Percentiles rank a stretch among this genome's conserved stretches.
These are phyloP conservation scores for Megacollybia marginata DNA, from an alignment of 768 basidiomycete genomes.

Conservation along the genomic window DNA sequence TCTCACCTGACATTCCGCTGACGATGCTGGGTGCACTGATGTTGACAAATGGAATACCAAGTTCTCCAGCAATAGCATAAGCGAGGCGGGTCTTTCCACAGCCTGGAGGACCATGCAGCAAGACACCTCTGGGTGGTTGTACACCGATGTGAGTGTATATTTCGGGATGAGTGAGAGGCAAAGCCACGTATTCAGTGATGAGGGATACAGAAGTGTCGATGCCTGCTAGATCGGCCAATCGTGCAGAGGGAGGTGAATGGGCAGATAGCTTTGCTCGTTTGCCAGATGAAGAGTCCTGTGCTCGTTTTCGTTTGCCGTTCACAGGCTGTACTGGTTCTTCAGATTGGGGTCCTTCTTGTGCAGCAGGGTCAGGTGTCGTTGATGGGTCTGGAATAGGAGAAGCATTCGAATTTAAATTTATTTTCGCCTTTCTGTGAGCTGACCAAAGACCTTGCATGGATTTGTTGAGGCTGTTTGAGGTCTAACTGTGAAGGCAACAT, in stretches of 20 bases:
- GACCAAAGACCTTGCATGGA: slow-evolving; percentile 81
- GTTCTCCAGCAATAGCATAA: slow-evolving; percentile 92
- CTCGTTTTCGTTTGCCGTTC: slow-evolving; percentile 57
- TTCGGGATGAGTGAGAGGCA: slow-evolving; percentile 93
- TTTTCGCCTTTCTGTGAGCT: slow-evolving; percentile 49
- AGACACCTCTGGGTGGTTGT: slow-evolving; percentile 84
- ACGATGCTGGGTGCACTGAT: slow-evolving; percentile 95
- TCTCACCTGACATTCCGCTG: slow-evolving; percentile 97
- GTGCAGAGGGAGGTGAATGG: slow-evolving; percentile 62
- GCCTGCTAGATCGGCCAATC: slow-evolving; percentile 84
- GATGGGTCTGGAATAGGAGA: slow-evolving; percentile 6
- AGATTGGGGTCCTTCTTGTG: slow-evolving; percentile 8
- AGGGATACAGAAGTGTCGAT: slow-evolving; percentile 83
- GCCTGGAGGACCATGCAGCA: slow-evolving; percentile 93
- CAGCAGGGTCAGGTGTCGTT: background rate
- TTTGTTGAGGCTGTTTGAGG: slow-evolving; percentile 65
- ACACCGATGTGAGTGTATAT: slow-evolving; percentile 92
- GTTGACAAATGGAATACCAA: slow-evolving; percentile 86
- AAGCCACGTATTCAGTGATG: slow-evolving; percentile 91
- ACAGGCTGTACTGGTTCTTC: slow-evolving; percentile 10
- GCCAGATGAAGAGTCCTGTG: slow-evolving; percentile 37
- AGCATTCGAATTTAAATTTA: slow-evolving; percentile 55
- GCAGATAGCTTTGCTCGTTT: slow-evolving; percentile 44
- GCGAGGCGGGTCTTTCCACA: slow-evolving; percentile 96
- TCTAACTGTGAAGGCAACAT: slow-evolving; percentile 41